Conservation (phyloP, 805 yeast genomes). For the Ogataea polymorpha region DNA sequence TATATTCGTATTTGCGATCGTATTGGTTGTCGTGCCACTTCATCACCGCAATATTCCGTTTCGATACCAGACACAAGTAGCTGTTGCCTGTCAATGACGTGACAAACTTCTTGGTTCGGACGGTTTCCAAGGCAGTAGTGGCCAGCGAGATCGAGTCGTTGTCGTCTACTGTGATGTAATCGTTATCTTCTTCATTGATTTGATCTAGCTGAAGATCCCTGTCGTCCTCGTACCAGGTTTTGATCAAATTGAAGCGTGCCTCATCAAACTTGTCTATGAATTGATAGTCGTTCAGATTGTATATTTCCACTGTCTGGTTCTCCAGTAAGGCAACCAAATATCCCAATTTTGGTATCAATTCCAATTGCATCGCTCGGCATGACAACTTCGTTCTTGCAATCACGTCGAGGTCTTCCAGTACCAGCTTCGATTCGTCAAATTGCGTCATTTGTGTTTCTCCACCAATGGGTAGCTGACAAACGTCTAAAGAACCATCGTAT, state of each 20-base stretch:
- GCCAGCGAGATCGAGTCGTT: slow-evolving; percentile 34
- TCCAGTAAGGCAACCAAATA: slow-evolving; percentile 30
- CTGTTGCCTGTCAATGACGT: slow-evolving; percentile 13
- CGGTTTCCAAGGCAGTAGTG: slow-evolving; percentile 21
- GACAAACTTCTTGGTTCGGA: slow-evolving; percentile 6
- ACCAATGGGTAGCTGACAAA: slow-evolving; percentile 20
- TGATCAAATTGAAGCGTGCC: slow-evolving; percentile 31
- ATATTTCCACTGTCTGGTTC: slow-evolving; percentile 31
- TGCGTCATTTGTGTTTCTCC: background rate
- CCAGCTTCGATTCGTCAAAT: slow-evolving; percentile 5
- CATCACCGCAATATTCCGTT: slow-evolving; percentile 23
- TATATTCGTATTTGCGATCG: slow-evolving; percentile 25
- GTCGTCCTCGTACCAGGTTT: slow-evolving; percentile 23
- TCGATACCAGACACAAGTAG: slow-evolving; percentile 22
- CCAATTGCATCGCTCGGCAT: slow-evolving; percentile 31
- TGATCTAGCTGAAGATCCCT: slow-evolving; percentile 9
- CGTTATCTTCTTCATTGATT: slow-evolving; percentile 24
- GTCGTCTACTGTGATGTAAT: slow-evolving; percentile 17
- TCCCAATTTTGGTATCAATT: slow-evolving; percentile 31
- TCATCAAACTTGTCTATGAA: slow-evolving; percentile 32
- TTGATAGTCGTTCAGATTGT: slow-evolving; percentile 29
- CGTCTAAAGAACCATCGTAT: slow-evolving; percentile 18
- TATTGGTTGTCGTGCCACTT: slow-evolving; percentile 24
- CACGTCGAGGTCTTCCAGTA: slow-evolving; percentile 19
- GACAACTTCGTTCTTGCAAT: slow-evolving; percentile 14